phyloP scores from a whole-genome alignment of 23 red algal species.

The Gracilaria domingensis region DNA sequence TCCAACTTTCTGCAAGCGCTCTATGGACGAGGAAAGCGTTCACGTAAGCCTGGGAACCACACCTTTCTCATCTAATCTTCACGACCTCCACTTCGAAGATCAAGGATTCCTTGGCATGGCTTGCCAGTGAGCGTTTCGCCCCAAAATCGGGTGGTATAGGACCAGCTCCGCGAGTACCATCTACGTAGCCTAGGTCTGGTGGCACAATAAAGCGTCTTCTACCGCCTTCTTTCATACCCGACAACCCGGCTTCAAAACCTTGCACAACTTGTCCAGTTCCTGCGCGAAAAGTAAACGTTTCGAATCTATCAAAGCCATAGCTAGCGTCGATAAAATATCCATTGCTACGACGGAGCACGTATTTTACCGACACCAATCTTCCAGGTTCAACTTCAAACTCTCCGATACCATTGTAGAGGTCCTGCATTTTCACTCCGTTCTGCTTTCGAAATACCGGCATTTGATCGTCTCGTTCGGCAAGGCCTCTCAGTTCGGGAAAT shows the following conservation, averaged over 20 bases:
- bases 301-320: slow-evolving; percentile 76
- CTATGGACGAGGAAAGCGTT: background rate
- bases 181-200: slow-evolving; percentile 69
- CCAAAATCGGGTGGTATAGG: slow-evolving; percentile 84
- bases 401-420: slow-evolving; percentile 35
- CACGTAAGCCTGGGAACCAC: background rate
- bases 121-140: slow-evolving; percentile 52
- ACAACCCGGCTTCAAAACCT: slow-evolving; percentile 71
- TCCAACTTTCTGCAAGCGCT: background rate
- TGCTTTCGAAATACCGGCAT: slow-evolving; percentile 33
- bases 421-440: slow-evolving; percentile 65
- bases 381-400: slow-evolving; percentile 38
- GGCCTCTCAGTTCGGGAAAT: slow-evolving; percentile 48
- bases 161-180: slow-evolving; percentile 53
- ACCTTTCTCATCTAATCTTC: slow-evolving; percentile 28
- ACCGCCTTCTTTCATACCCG: slow-evolving; percentile 73
- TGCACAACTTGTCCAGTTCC: slow-evolving; percentile 62
- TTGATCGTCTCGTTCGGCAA: slow-evolving; percentile 11
- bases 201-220: slow-evolving; percentile 80
- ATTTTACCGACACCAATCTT: slow-evolving; percentile 60
- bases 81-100: slow-evolving; percentile 83
- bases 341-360: slow-evolving; percentile 74
- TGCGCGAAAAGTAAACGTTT: slow-evolving; percentile 56
- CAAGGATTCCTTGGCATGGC: slow-evolving; percentile 62
- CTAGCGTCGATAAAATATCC: slow-evolving; percentile 79